Conservation (phyloP, 2,329 filamentous ascomycete genomes). For the Pezicula radicicola region DNA sequence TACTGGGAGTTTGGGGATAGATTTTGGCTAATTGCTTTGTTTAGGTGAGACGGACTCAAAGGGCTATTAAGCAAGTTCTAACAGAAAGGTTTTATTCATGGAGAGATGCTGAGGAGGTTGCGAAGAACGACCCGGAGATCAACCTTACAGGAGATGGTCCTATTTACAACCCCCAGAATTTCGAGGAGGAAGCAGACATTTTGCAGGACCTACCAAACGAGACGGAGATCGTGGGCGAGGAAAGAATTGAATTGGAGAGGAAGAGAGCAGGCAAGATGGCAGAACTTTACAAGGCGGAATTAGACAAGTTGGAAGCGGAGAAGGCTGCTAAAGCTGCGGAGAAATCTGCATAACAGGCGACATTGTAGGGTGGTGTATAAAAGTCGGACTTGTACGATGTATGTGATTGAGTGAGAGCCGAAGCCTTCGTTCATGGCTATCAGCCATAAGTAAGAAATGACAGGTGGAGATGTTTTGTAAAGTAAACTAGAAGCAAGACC, state of each 20-base stretch:
- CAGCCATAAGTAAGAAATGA: too few species aligned
- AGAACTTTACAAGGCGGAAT: neutral
- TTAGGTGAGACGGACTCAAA: constrained; percentile 75
- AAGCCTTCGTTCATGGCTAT: too few species aligned
- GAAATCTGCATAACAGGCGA: too few species aligned
- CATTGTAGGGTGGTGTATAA: too few species aligned
- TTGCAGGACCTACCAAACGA: constrained; percentile 27
- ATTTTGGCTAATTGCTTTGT: constrained; percentile 13
- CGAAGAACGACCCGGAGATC: constrained; percentile 64
- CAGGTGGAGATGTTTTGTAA: too few species aligned
- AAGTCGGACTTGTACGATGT: too few species aligned
- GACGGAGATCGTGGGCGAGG: constrained; percentile 31
- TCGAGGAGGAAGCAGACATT: constrained; percentile 15
- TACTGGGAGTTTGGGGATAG: neutral
- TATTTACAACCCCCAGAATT: constrained; percentile 22
- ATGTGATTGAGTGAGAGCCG: too few species aligned
- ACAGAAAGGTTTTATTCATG: constrained; percentile 89
- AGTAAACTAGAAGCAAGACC: constrained; percentile 7
- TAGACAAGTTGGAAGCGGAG: neutral
- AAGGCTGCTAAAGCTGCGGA: too few species aligned
- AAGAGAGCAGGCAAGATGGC: neutral
- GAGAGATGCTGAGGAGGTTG: constrained; percentile 70
- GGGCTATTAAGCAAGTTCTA: constrained; percentile 77
- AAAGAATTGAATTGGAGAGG: neutral
- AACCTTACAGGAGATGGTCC: constrained; percentile 35